Percentiles rank a stretch among this genome's conserved stretches.
Evolutionary conservation across 2,329 filamentous ascomycete species (phyloP).

Genomic region (Colletotrichum zoysiae): DNA sequence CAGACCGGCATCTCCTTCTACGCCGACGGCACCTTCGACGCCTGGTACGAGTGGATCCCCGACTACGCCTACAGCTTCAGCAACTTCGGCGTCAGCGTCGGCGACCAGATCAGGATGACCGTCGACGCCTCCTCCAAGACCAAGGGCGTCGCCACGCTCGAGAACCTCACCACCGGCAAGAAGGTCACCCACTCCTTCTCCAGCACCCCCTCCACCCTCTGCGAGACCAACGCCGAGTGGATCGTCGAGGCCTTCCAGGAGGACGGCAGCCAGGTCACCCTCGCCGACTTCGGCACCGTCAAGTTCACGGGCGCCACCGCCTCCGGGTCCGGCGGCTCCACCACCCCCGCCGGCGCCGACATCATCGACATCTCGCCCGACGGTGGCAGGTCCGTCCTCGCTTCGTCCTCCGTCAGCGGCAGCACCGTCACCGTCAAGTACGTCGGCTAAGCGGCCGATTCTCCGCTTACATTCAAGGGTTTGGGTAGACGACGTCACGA

Average conservation of each 20-base stretch:
- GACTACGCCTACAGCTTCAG: conserved; percentile 56
- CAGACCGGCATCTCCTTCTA: conserved; percentile 60
- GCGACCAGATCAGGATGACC: conserved; percentile 48
- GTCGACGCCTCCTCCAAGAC: conserved; percentile 47
- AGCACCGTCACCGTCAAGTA: conserved; percentile 34
- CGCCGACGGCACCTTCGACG: conserved; percentile 52
- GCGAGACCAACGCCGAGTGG: conserved; percentile 72
- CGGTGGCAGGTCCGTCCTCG: conserved; percentile 29
- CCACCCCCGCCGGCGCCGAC: conserved; percentile 38
- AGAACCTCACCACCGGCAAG: conserved; percentile 66
- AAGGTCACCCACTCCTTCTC: conserved; percentile 64
- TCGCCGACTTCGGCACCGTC: conserved; percentile 50
- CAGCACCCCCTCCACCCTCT: conserved; percentile 58
- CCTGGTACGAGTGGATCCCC: conserved; percentile 63
- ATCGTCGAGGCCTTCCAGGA: conserved; percentile 65
- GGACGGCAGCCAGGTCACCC: conserved; percentile 45
- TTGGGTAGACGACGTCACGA: no score
- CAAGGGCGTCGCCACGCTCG: conserved; percentile 46
- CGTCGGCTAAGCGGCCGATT: conserved; percentile 6
- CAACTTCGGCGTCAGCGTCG: conserved; percentile 48
- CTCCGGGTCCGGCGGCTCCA: conserved; percentile 43
- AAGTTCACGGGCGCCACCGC: conserved; percentile 46
- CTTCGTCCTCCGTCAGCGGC: conserved; percentile 35
- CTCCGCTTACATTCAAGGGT: background rate
- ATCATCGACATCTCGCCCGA: conserved; percentile 43